Percentiles rank a stretch among this genome's conserved stretches.
These are phyloP conservation scores for Cladophialophora yegresii DNA, from an alignment of 2,329 filamentous ascomycete genomes.

Conservation along the genomic window DNA sequence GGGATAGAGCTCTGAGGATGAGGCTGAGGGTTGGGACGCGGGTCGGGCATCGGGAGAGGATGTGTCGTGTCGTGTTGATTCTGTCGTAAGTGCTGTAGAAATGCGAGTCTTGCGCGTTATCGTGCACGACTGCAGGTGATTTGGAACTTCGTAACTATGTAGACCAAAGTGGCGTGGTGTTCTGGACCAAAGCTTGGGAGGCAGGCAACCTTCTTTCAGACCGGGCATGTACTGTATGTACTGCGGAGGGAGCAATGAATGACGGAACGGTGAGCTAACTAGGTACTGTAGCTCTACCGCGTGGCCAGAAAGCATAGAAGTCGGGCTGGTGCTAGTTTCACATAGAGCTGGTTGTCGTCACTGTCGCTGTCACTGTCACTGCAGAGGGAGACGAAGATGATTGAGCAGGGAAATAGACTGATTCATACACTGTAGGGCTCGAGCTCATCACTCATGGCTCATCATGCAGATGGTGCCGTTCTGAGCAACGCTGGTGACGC, in stretches of 20 bases:
- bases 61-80: neutral
- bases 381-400: neutral
- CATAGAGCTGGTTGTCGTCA: too few species aligned
- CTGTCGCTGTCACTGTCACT: neutral
- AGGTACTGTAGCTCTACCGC: neutral
- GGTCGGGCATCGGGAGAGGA: constrained; percentile 18
- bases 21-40: constrained; percentile 11
- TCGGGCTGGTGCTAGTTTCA: neutral
- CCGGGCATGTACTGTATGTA: neutral
- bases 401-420: neutral
- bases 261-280: neutral
- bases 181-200: neutral
- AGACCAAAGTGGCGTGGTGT: neutral
- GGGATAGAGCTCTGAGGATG: constrained; percentile 29
- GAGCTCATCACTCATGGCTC: neutral
- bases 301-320: too few species aligned
- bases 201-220: neutral
- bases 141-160: too few species aligned
- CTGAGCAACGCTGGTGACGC: neutral
- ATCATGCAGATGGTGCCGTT: neutral
- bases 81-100: neutral
- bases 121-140: neutral
- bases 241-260: neutral
- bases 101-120: neutral
- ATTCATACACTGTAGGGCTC: neutral